phyloP scores from a whole-genome alignment of 805 yeast genomes.

The Wickerhamomyces bisporus region DNA sequence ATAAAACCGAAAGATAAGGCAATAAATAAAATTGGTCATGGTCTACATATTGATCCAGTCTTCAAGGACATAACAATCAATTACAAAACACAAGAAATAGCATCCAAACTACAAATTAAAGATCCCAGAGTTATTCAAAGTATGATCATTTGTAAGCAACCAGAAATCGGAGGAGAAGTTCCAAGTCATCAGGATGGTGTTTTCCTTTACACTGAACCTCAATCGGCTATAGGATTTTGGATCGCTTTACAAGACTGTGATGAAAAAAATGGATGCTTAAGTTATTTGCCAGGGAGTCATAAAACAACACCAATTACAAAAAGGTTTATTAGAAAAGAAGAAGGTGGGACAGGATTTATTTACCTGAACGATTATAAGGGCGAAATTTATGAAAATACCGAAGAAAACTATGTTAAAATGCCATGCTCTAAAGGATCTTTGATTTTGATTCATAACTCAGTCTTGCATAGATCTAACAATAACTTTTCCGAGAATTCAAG shows the following conservation, averaged over 20 bases:
- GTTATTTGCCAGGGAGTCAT: constrained; percentile 69
- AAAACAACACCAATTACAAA: constrained; percentile 48
- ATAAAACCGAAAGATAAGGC: constrained; percentile 48
- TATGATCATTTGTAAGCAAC: constrained; percentile 78
- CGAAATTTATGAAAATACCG: constrained; percentile 23
- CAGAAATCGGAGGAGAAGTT: constrained; percentile 65
- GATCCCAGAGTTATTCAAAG: constrained; percentile 74
- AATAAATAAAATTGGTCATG: constrained; percentile 78
- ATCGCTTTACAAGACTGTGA: constrained; percentile 75
- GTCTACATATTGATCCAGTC: constrained; percentile 54
- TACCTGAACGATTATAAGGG: constrained; percentile 23
- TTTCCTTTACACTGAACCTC: constrained; percentile 68
- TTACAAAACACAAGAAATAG: constrained; percentile 44
- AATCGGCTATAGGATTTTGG: constrained; percentile 75
- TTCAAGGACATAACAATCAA: constrained; percentile 49
- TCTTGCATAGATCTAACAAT: constrained; percentile 64
- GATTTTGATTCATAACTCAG: constrained; percentile 65
- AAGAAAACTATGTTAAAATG: constrained; percentile 41
- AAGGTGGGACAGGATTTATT: constrained; percentile 54
- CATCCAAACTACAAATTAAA: constrained; percentile 42
- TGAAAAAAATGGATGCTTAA: constrained; percentile 59
- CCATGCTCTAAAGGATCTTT: constrained; percentile 70
- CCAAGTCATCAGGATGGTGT: constrained; percentile 77
- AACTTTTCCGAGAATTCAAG: constrained; percentile 54
- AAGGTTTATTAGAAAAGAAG: constrained; percentile 54